Evolutionary conservation across 1,284 basidiomycete species (phyloP), one percentile per base, ranked within the genome.

Genomic region (Farysia itapuensis): DNA sequence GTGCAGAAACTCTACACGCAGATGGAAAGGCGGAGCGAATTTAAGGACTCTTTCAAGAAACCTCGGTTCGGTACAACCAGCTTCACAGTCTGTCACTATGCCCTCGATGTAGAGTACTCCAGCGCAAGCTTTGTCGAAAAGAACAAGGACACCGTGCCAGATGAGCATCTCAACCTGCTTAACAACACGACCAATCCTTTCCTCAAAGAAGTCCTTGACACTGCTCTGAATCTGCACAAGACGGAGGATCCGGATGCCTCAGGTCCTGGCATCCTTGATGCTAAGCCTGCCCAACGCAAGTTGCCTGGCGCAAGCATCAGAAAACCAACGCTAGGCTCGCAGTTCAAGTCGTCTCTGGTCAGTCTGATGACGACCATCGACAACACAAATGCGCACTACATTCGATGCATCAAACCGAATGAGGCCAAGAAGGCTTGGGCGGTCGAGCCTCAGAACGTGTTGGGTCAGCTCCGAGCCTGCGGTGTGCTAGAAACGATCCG

Each of bases 331-430:
- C 86, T 98, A 51, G 95, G 95, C 18, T 94, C 90, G 5, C 98
- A 98, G 76, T 99, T 99, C 84, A 98, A 98, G 78, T 85, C 87
- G 4, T 97, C 93, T 0, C 80, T 99, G 35, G 88, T 90, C 75
- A 88, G 85, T 41, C 81, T 99, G 35, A 99, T 98, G 94, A 90
- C 94, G 38, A 99, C 95, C 1, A 87, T 98, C 66, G 89, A 90
- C 71, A 87, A 90, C 56, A 99, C 95, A 18, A 97, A 98, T 71
- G 95, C 96, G 2, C 95, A 99, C 77, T 99, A 99, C 77, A 99
- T 99, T 70, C 86, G 95, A 42, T 99, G 95, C 79, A 98, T 99
- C 82, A 99, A 99, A 78, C 95, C 95, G 2, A 99, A 99, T 77
- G 95, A 98, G 74, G 83, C 84, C 57, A 99, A 98, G 80, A 85